Evolutionary conservation across 2,329 filamentous ascomycete species (phyloP), one percentile per base, ranked within the genome.

Genomic region (Byssothecium circinans): DNA sequence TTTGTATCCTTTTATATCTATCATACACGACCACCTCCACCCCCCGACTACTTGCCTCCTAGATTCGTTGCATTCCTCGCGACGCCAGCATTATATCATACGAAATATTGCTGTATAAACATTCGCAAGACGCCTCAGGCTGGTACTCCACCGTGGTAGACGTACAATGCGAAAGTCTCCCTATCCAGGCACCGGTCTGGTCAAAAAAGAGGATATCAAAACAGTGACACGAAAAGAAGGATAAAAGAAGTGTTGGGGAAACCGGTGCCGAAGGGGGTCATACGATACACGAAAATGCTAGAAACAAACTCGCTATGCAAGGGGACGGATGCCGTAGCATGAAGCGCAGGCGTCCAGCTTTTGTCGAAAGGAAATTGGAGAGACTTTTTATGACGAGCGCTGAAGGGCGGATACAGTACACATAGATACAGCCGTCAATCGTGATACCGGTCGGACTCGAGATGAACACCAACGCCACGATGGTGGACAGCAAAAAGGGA

Each of bases 371-470:
- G 25, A 45, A 43, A 47, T 22, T 20, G 58, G 59, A 56, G 60
- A 68, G n/a, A n/a, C n/a, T 62, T 69, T 69, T 70, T 69, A 65
- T 47, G 67, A 70, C 64, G 67, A 62, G 58, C 58, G 61, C 61
- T 61, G 55, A 61, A 64, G 54, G 60, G 40, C 47, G 57, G 59
- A 58, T 70, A 71, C 64, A 67, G 62, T 67, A 70, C 65, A 68
- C 50, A 57, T 61, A 50, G 65, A 56, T 62, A 54, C 57, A 67
- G 58, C 61, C 66, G 64, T 70, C 56, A 70, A 57, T 69, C 68
- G 62, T 71, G 45, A 64, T 60, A 47, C 40, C 19, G 18, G 14
- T 50, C 43, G 45, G 46, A 29, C 44, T 38, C 33, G 36, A 52
- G 37, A 51, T 35, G 41, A 37, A 49, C 49, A 43, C 45, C 37